phyloP scores from a whole-genome alignment of 176 grass and related monocot genomes.

The Canna indica region DNA sequence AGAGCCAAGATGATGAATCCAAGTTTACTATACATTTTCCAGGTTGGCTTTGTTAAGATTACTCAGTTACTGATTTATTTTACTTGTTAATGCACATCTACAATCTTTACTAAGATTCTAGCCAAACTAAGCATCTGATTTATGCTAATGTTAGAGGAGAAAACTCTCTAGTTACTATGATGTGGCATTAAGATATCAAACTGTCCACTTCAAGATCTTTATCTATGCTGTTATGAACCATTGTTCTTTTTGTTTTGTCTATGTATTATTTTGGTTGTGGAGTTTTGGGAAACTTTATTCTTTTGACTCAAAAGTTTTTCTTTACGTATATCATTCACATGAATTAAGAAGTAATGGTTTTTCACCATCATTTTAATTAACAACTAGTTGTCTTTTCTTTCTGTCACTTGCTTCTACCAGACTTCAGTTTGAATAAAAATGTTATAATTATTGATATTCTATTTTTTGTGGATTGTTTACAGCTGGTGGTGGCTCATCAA shows the following conservation, averaged over 20 bases:
- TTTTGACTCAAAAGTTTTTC: not conserved
- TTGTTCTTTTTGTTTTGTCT: too few species aligned
- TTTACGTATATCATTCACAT: not conserved
- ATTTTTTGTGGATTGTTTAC: not conserved
- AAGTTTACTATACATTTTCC: slow-evolving; percentile 60
- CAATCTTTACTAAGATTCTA: not conserved
- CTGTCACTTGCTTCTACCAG: not conserved
- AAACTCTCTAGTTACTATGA: too few species aligned
- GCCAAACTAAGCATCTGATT: not conserved
- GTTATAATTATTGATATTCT: too few species aligned
- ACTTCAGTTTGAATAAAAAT: too few species aligned
- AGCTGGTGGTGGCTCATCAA: slow-evolving; percentile 41
- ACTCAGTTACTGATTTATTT: not conserved
- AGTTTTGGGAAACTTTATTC: not conserved
- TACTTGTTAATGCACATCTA: not conserved
- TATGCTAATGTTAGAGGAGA: too few species aligned
- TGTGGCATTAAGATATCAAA: too few species aligned
- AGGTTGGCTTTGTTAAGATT: slow-evolving; percentile 23
- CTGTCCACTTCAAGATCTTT: too few species aligned
- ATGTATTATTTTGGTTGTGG: too few species aligned
- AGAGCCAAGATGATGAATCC: slow-evolving; percentile 38
- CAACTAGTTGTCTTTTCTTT: not conserved
- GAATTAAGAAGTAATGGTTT: not conserved
- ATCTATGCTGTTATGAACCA: too few species aligned
- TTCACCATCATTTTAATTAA: not conserved